These are phyloP conservation scores for Cubamyces sp. DNA, from an alignment of 768 basidiomycete genomes.

Conservation along the genomic window DNA sequence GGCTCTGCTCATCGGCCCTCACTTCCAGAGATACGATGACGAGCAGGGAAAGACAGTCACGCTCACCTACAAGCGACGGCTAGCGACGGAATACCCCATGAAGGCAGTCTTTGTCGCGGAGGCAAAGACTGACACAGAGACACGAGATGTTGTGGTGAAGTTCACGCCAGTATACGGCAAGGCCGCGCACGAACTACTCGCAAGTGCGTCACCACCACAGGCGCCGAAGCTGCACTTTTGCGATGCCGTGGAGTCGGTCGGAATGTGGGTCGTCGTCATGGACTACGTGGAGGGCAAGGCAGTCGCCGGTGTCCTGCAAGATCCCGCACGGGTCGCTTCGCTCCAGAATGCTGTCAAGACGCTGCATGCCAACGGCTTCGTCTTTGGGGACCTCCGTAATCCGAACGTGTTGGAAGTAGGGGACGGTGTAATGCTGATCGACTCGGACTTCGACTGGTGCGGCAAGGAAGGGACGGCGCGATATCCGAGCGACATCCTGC, in stretches of 20 bases:
- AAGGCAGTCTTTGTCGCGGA: slow-evolving; percentile 5
- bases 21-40: not conserved
- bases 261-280: slow-evolving; percentile 25
- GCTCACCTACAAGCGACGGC: slow-evolving; percentile 13
- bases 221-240: slow-evolving; percentile 21
- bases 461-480: slow-evolving; percentile 22
- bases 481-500: slow-evolving; percentile 24
- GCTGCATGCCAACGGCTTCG: slow-evolving; percentile 29
- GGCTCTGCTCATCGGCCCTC: slow-evolving; percentile 6
- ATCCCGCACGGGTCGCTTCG: not conserved
- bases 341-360: slow-evolving; percentile 17
- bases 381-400: slow-evolving; percentile 38
- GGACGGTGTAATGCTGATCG: slow-evolving; percentile 22
- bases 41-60: not conserved
- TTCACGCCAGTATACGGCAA: slow-evolving; percentile 12
- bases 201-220: not conserved
- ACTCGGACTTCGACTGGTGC: slow-evolving; percentile 35
- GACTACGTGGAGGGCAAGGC: slow-evolving; percentile 11
- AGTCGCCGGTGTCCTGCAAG: not conserved
- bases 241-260: slow-evolving; percentile 1
- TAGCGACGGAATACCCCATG: not conserved
- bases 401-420: slow-evolving; percentile 31
- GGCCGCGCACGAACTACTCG: slow-evolving; percentile 15
- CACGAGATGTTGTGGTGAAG: slow-evolving; percentile 15
- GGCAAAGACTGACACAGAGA: not conserved